These are phyloP conservation scores for Carallia pectinifolia DNA, from an alignment of 345 rosid genomes.

Conservation along the genomic window DNA sequence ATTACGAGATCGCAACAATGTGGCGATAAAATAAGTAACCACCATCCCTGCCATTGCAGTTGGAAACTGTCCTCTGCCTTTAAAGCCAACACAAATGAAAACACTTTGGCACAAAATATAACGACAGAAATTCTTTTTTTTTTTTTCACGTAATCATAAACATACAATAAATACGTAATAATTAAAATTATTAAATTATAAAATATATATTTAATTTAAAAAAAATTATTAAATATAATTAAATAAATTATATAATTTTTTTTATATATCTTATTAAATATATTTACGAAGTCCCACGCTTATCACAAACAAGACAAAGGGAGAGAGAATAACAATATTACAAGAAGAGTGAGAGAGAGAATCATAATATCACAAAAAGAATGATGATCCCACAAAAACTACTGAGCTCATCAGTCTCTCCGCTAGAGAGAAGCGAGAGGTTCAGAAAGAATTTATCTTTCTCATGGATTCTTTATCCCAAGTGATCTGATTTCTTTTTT, in stretches of 20 bases:
- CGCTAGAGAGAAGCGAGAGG: neutral
- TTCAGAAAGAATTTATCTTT: neutral
- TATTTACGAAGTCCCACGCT: too few species aligned
- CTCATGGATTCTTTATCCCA: neutral
- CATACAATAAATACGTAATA: too few species aligned
- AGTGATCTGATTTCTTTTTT: constrained; percentile 6
- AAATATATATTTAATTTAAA: too few species aligned
- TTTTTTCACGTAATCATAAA: too few species aligned
- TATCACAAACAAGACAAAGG: too few species aligned
- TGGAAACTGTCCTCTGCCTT: constrained; percentile 18
- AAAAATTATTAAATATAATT: too few species aligned
- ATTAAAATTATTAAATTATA: too few species aligned
- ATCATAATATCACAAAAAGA: constrained; percentile 1
- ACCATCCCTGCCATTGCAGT: constrained; percentile 16
- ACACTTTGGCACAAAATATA: too few species aligned
- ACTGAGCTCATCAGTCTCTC: neutral
- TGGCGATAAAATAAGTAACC: neutral
- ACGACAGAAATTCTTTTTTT: too few species aligned
- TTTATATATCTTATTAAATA: too few species aligned
- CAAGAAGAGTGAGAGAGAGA: neutral
- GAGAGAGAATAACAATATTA: too few species aligned
- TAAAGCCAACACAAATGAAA: neutral
- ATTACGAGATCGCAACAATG: neutral
- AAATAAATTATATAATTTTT: too few species aligned
- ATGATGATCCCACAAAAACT: neutral